Evolutionary conservation across 768 basidiomycete species (phyloP).

Genomic region (Lactarius evosmus): DNA sequence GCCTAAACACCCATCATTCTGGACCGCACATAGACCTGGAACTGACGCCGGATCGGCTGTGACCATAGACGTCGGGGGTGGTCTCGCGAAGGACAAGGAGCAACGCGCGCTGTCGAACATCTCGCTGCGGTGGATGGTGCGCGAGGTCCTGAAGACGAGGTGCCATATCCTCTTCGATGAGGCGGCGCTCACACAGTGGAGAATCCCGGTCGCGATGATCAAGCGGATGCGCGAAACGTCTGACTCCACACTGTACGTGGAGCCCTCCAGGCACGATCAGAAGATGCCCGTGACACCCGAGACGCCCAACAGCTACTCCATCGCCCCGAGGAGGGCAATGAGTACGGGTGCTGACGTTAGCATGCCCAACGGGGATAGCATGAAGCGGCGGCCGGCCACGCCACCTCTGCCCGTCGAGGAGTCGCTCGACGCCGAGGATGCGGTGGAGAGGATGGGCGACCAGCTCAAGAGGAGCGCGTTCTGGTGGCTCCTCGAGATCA

Average conservation of each 20-base stretch:
- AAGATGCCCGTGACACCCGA: background rate
- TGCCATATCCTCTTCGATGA: constrained; percentile 21
- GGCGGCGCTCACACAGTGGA: constrained; percentile 10
- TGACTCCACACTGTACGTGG: background rate
- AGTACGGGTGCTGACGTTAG: background rate
- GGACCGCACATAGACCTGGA: background rate
- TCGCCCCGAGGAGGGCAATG: background rate
- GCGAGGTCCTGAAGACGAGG: constrained; percentile 21
- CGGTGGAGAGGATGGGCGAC: constrained; percentile 52
- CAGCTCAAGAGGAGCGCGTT: constrained; percentile 40
- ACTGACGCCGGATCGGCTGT: background rate
- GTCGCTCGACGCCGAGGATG: constrained; percentile 30
- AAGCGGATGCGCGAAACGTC: background rate
- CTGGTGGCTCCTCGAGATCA: constrained; percentile 72
- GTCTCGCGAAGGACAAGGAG: constrained; percentile 9
- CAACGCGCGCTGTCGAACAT: constrained; percentile 22
- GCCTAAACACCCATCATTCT: background rate
- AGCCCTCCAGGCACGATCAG: background rate
- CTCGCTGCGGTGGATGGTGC: constrained; percentile 26
- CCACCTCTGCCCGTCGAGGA: background rate
- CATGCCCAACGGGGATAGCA: background rate
- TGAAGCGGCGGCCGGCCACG: background rate
- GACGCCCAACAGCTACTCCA: background rate
- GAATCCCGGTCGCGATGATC: constrained; percentile 15
- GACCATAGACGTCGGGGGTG: constrained; percentile 26